Conservation (phyloP, 139 green algal species). For the Medakamo hakoo region DNA sequence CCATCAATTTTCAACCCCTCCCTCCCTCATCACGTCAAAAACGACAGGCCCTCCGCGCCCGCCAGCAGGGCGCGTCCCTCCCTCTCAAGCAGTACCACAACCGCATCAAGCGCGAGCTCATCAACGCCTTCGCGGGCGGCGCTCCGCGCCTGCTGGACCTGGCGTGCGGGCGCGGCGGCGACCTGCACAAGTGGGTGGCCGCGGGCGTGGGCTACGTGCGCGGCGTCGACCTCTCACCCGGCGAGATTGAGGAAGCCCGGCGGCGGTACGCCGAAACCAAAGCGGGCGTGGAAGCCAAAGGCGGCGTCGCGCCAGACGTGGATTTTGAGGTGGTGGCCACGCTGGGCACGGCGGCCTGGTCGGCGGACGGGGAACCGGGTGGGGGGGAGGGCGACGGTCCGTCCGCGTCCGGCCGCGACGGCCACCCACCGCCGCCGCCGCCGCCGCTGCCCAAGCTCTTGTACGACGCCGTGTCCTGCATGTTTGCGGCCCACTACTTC, state of each 20-base stretch:
- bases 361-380: too few species aligned
- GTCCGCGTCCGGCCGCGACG: too few species aligned
- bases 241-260: slow-evolving; percentile 62
- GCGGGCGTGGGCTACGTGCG: slow-evolving; percentile 45
- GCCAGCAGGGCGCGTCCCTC: slow-evolving; percentile 33
- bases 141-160: slow-evolving; percentile 58
- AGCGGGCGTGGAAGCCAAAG: neutral
- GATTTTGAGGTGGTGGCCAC: neutral
- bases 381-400: too few species aligned
- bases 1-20: neutral
- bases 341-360: neutral
- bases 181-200: slow-evolving; percentile 77
- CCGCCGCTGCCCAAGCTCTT: too few species aligned
- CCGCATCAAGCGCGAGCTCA: slow-evolving; percentile 64
- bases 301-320: too few species aligned
- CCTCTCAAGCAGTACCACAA: slow-evolving; percentile 84
- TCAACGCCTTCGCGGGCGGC: slow-evolving; percentile 51
- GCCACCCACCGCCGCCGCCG: too few species aligned
- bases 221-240: slow-evolving; percentile 65
- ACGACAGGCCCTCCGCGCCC: slow-evolving; percentile 33
- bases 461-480: slow-evolving; percentile 75
- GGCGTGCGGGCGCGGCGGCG: slow-evolving; percentile 72
- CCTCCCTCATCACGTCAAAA: neutral
- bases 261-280: neutral
- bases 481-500: slow-evolving; percentile 95